A percentile compares a stretch with the other conserved stretches of the same genome.
Conservation (phyloP, 202 grass and related monocot species). For the Carex arenaria region DNA sequence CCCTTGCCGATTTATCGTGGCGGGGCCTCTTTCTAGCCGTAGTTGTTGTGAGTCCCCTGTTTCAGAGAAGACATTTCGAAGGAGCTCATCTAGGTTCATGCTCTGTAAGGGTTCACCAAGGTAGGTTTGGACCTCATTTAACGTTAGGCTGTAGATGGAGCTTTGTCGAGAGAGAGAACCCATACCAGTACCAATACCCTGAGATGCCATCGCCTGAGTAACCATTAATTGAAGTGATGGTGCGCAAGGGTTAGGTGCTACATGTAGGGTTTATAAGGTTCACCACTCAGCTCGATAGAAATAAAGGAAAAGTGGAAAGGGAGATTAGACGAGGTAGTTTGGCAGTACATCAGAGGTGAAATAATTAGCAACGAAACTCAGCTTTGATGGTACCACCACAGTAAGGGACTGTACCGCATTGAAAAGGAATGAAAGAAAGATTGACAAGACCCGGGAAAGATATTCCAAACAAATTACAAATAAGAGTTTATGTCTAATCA, state of each 20-base stretch:
- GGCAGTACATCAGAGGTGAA: constrained; percentile 10
- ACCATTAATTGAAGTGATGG: constrained; percentile 38
- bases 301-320: background rate
- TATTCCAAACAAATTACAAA: constrained; percentile 7
- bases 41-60: background rate
- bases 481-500: background rate
- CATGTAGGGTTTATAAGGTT: constrained; percentile 8
- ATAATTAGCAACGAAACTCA: constrained; percentile 5
- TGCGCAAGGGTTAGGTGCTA: background rate
- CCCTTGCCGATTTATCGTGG: background rate
- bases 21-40: background rate
- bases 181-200: constrained; percentile 15
- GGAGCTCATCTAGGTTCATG: constrained; percentile 75
- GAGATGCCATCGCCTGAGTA: constrained; percentile 57
- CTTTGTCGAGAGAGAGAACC: constrained; percentile 43
- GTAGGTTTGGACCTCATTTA: constrained; percentile 65
- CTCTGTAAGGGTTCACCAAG: constrained; percentile 74
- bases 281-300: background rate
- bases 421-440: background rate
- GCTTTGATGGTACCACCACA: background rate
- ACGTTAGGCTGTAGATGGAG: constrained; percentile 49
- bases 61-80: constrained; percentile 40
- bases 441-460: constrained; percentile 4
- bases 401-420: background rate
- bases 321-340: constrained; percentile 11